A percentile compares a stretch with the other conserved stretches of the same genome.
Conservation (phyloP, 805 yeast genomes). For the Suhomyces sp. region DNA sequence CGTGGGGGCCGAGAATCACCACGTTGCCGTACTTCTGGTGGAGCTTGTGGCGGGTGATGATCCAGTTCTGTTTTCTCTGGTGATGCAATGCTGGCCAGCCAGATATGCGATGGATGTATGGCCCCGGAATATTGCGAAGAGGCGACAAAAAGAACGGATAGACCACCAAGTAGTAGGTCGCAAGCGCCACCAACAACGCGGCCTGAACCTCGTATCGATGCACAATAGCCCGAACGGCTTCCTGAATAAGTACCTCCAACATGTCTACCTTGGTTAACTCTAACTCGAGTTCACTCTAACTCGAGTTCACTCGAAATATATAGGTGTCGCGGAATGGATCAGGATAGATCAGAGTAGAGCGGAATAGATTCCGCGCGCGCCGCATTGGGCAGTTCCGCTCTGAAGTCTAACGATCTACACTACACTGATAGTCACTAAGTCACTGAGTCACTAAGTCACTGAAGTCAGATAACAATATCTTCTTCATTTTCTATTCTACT, state of each 20-base stretch:
- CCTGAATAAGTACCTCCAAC: neutral
- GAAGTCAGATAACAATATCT: too few species aligned
- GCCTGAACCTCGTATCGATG: neutral
- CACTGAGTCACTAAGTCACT: too few species aligned
- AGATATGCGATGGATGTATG: constrained; percentile 48
- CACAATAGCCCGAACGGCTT: neutral
- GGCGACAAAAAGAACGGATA: constrained; percentile 52
- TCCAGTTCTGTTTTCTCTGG: constrained; percentile 46
- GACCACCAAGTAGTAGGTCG: constrained; percentile 31
- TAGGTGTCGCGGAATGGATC: too few species aligned
- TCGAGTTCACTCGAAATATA: too few species aligned
- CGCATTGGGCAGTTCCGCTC: neutral
- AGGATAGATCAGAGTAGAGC: neutral
- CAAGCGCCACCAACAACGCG: neutral
- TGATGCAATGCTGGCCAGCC: constrained; percentile 30
- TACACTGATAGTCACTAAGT: too few species aligned
- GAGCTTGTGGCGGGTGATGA: constrained; percentile 39
- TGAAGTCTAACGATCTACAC: too few species aligned
- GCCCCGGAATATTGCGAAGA: constrained; percentile 55
- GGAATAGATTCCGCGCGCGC: neutral
- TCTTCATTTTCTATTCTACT: too few species aligned
- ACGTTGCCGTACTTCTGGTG: constrained; percentile 61
- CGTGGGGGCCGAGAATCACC: constrained; percentile 59
- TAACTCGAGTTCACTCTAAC: too few species aligned
- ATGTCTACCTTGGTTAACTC: too few species aligned